Base-by-base conservation (phyloP, 306 rosid genomes). In the Medicago ruthenica region DNA sequence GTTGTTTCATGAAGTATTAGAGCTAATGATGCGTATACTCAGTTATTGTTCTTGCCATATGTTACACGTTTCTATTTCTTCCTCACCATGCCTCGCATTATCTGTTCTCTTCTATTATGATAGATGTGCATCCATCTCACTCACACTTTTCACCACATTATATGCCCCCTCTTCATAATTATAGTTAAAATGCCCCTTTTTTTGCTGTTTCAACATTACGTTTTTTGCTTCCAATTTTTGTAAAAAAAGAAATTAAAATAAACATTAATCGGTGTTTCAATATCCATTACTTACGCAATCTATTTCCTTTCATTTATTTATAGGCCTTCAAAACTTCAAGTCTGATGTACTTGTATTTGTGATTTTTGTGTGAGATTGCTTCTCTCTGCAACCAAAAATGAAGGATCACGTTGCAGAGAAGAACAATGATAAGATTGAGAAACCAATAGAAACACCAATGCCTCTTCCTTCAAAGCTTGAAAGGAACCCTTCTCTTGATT, bases 151-250 rank as follows among this genome's bases (percentile, higher is more conserved):
- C 59, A 41, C 59, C 21, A 12, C 50, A 36, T 58, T 10, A 4
- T 3, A 8, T 27, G 31, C 31, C 53, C 53, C 57, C 67, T 57
- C 61, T 65, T 74, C 54, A 70, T 86, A 20, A 86, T 71, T 39
- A 34, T 79, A 77, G 85, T 86, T 83, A 83, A 83, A 85, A 76
- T 68, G 85, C 81, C 12, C 9, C 9, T 17, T 45, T 73, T 67
- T 7, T 0, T 14, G 3, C 0, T 66, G 0, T 14, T 55, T 8
- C 69, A 14, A 41, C 12, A 41, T 41, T 41, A 41, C 47, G 4
- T 1, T 11, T 6, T 9, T n/a, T 45, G 17, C 44, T 4, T 53
- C 5, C 60, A n/a, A 3, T 54, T 7, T 31, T 18, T 24, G 40
- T 41, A 12, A 11, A 41, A 55, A 57, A 6, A 14, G 3, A 24